Evolutionary conservation across 345 rosid genomes (phyloP), one percentile per base, ranked within the genome.

Genomic region (Raphanus sativus): DNA sequence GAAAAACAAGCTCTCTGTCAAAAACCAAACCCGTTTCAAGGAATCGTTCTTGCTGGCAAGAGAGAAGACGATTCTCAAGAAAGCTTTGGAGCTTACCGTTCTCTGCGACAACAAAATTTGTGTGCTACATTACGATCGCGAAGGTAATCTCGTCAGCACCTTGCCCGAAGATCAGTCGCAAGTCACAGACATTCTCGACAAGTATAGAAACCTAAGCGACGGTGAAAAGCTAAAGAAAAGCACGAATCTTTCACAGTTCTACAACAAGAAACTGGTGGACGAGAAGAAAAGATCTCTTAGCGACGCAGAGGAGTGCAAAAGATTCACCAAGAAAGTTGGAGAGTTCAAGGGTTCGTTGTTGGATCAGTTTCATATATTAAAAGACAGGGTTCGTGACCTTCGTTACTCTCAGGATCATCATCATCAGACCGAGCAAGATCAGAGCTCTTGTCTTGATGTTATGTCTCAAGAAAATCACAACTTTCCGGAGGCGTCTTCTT

Each of bases 81-180:
- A 60, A 60, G 64, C 64, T 0, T 2, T 5, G 3, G 36, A 61
- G 21, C 36, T 61, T 1, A 12, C 65, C 2, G 13, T 15, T 29
- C 36, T 61, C 17, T 61, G 65, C 65, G 65, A 61, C 0, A 61
- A 12, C 36, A 17, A 61, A 5, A 15, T 29, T 0, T 61, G 65
- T 29, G 36, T 61, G 2, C 5, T 61, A 3, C 36, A 61, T 3
- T 61, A 61, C 21, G 65, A 29, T 7, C 11, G 65, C 3, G 16
- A 61, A 2, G 65, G 65, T 2, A 6, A 61, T 6, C 38, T 61
- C 38, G 63, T 30, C 34, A 24, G 6, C 21, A 28, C 66, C 1
- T 75, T 30, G 10, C 78, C 72, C 0, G 34, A 75, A n/a, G 73
- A 66, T 42, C 4, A 59, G 26, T 4, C 36, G 0, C 68, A 58